Evolutionary conservation across 352 stramenopile genomes (phyloP).

Genomic region (Globisporangium viniferum): DNA sequence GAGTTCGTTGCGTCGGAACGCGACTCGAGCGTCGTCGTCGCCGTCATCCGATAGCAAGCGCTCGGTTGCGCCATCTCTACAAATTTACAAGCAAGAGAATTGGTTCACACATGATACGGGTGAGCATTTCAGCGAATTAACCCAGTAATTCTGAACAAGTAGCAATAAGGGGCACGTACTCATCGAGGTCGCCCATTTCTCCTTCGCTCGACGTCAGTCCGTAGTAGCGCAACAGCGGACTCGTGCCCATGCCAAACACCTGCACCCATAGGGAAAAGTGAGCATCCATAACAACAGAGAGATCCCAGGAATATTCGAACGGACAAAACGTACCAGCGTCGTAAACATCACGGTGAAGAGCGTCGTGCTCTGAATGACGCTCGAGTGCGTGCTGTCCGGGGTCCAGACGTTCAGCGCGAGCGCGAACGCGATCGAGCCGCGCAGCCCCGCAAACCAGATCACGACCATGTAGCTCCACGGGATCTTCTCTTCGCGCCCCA

Average conservation of each 20-base stretch:
- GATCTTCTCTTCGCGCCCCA: conserved; percentile 66
- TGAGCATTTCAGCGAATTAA: too few relatives aligned
- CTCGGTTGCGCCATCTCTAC: conserved; percentile 42
- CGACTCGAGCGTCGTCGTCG: conserved; percentile 16
- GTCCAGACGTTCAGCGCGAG: conserved; percentile 74
- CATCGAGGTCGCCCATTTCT: conserved; percentile 34
- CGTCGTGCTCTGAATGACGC: conserved; percentile 75
- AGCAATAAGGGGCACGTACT: conserved; percentile 34
- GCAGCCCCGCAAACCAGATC: conserved; percentile 91
- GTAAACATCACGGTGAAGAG: conserved; percentile 84
- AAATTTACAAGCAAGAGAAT: background rate
- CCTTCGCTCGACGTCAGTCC: conserved; percentile 43
- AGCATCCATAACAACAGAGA: background rate
- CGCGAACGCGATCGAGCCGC: conserved; percentile 92
- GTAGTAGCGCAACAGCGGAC: conserved; percentile 57
- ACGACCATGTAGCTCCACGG: conserved; percentile 80
- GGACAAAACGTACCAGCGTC: conserved; percentile 42
- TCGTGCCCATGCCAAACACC: conserved; percentile 77
- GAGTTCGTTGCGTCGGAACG: conserved; percentile 28
- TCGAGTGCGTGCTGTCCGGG: conserved; percentile 45
- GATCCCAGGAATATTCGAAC: background rate
- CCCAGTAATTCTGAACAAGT: background rate
- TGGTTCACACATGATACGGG: background rate
- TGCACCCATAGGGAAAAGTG: conserved; percentile 14
- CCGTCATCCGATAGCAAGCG: conserved; percentile 48